phyloP scores from a whole-genome alignment of 2,329 filamentous ascomycete species.

The Aspergillus tanneri region DNA sequence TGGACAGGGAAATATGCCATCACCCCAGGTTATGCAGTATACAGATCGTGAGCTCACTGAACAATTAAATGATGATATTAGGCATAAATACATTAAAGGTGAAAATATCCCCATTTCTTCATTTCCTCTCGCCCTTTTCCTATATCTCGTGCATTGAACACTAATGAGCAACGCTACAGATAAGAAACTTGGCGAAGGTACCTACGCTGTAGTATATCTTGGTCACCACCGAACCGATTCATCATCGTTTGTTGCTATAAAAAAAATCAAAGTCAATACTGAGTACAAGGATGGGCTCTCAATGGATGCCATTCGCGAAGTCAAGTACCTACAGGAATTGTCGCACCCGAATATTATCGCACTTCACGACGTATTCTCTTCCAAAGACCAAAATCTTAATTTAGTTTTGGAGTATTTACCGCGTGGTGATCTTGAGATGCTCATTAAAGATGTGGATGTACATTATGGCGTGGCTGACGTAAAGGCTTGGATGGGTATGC shows the following conservation, averaged over 20 bases:
- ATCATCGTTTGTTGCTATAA: constrained; percentile 69
- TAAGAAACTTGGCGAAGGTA: constrained; percentile 91
- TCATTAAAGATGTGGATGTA: constrained; percentile 83
- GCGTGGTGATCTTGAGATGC: constrained; percentile 89
- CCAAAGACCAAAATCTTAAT: constrained; percentile 94
- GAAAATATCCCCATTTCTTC: constrained; percentile 15
- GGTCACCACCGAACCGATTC: constrained; percentile 75
- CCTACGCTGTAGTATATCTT: constrained; percentile 92
- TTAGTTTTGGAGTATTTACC: constrained; percentile 92
- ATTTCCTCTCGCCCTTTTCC: neutral
- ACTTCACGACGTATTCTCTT: constrained; percentile 87
- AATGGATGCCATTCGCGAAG: constrained; percentile 91
- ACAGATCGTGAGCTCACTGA: constrained; percentile 57
- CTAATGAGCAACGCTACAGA: constrained; percentile 49
- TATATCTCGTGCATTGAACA: neutral
- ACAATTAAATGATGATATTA: constrained; percentile 77
- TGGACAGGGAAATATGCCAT: constrained; percentile 17
- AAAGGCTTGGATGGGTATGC: constrained; percentile 98
- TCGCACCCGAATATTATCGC: constrained; percentile 94
- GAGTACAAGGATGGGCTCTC: constrained; percentile 84
- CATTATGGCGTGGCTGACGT: constrained; percentile 86
- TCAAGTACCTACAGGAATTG: constrained; percentile 92
- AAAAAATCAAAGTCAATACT: constrained; percentile 55
- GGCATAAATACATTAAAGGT: constrained; percentile 89
- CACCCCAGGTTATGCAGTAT: constrained; percentile 19